Evolutionary conservation across 441 rosid genomes (phyloP).

Genomic region (Mallotus repandus): DNA sequence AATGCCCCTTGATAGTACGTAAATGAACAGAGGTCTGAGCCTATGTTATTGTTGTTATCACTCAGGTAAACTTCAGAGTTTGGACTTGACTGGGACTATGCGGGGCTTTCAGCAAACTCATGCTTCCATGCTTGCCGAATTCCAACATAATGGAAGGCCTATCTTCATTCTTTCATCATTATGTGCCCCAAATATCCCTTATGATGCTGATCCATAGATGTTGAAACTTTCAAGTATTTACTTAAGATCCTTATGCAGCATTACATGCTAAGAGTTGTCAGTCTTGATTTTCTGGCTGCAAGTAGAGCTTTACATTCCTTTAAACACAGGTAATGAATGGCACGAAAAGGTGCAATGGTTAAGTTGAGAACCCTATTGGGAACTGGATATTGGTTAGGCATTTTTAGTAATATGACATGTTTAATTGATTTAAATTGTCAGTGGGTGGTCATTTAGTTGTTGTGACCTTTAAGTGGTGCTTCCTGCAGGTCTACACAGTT

Average conservation of each 20-base stretch:
- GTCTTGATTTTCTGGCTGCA: not conserved
- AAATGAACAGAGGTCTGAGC: slow-evolving; percentile 13
- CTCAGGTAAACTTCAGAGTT: slow-evolving; percentile 53
- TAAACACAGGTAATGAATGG: no score
- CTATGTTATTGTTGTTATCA: slow-evolving; percentile 18
- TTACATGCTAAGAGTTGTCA: not conserved
- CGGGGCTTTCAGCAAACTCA: slow-evolving; percentile 41
- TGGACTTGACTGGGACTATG: slow-evolving; percentile 80
- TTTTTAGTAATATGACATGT: not conserved
- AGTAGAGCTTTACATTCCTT: not conserved
- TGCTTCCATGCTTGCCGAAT: slow-evolving; percentile 44
- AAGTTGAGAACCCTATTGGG: not conserved
- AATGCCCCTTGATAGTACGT: not conserved
- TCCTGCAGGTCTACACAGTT: not conserved
- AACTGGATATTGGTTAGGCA: not conserved
- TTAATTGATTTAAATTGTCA: not conserved
- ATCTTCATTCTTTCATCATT: slow-evolving; percentile 50
- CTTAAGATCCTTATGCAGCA: not conserved
- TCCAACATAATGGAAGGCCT: slow-evolving; percentile 59
- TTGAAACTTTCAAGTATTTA: not conserved
- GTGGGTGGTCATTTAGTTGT: not conserved
- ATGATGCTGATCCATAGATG: slow-evolving; percentile 86
- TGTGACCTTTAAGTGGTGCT: not conserved
- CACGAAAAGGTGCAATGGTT: not conserved
- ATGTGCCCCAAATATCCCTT: slow-evolving; percentile 36